Conservation (phyloP, 345 rosid species). For the Rhodamnia rubescens region DNA sequence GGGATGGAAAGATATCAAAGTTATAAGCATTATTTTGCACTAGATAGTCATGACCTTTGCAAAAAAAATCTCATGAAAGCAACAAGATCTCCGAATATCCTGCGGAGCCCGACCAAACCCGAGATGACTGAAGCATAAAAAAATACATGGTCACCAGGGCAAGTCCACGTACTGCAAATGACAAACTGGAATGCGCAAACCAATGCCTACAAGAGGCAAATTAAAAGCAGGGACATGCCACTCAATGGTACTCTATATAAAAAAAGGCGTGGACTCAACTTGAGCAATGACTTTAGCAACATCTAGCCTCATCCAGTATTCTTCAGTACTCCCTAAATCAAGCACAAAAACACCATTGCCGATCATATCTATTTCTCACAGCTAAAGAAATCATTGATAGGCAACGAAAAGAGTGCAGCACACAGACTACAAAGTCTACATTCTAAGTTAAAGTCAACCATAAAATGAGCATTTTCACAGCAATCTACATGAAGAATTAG, state of each 20-base stretch:
- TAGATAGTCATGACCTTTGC: too few relatives aligned
- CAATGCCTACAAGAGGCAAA: background rate
- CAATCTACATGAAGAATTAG: background rate
- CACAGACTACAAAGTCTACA: background rate
- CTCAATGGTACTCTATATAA: background rate
- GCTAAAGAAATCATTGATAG: background rate
- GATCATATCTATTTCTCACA: background rate
- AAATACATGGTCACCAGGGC: too few relatives aligned
- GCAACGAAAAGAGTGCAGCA: background rate
- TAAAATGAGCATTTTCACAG: background rate
- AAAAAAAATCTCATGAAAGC: too few relatives aligned
- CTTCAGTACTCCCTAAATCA: conserved; percentile 71
- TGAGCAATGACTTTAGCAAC: conserved; percentile 79
- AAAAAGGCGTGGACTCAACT: conserved; percentile 28
- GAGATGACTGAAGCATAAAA: too few relatives aligned
- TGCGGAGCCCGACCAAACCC: too few relatives aligned
- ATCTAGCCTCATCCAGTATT: conserved; percentile 81
- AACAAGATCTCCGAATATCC: too few relatives aligned
- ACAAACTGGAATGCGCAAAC: background rate
- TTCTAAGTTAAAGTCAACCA: background rate
- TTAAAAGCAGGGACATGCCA: background rate
- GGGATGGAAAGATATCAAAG: too few relatives aligned
- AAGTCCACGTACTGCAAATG: background rate
- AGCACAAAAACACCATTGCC: background rate
- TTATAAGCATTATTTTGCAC: too few relatives aligned